These are phyloP conservation scores for Curvularia sp. DNA, from an alignment of 2,329 filamentous ascomycete genomes.

Conservation along the genomic window DNA sequence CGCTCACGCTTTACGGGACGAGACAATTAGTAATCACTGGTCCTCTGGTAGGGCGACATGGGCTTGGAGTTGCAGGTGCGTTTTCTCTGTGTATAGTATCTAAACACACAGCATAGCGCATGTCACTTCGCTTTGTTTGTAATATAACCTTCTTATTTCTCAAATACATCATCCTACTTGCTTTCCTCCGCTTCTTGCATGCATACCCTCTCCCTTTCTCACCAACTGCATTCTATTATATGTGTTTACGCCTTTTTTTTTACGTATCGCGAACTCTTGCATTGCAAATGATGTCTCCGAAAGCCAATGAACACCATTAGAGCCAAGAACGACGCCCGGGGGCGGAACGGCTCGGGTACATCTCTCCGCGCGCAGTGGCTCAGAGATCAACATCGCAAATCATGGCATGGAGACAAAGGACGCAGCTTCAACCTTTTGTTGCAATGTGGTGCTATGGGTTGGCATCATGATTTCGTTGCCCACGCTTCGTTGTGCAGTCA, in stretches of 20 bases:
- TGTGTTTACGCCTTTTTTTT: background rate
- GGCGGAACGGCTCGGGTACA: constrained; percentile 9
- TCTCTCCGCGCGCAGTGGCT: constrained; percentile 16
- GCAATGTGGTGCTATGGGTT: background rate
- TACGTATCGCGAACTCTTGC: background rate
- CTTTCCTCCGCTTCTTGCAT: constrained; percentile 2
- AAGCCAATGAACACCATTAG: constrained; percentile 12
- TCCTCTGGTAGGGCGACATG: constrained; percentile 19
- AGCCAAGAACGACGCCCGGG: constrained; percentile 10
- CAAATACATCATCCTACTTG: background rate
- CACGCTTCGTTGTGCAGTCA: background rate
- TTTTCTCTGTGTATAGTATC: constrained; percentile 20
- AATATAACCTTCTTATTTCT: constrained; percentile 1
- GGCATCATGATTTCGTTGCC: background rate
- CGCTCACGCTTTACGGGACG: constrained; percentile 38
- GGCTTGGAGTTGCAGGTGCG: constrained; percentile 27
- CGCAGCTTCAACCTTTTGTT: background rate
- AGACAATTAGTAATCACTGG: constrained; percentile 16
- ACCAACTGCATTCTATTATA: background rate
- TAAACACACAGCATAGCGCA: constrained; percentile 15
- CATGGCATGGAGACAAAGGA: background rate
- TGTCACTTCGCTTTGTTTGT: constrained; percentile 19
- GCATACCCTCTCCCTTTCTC: background rate
- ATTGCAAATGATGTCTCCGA: background rate
- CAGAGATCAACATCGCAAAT: background rate